Evolutionary conservation across 495 filamentous ascomycete species (phyloP).

Genomic region (Talaromyces trachyspermus): DNA sequence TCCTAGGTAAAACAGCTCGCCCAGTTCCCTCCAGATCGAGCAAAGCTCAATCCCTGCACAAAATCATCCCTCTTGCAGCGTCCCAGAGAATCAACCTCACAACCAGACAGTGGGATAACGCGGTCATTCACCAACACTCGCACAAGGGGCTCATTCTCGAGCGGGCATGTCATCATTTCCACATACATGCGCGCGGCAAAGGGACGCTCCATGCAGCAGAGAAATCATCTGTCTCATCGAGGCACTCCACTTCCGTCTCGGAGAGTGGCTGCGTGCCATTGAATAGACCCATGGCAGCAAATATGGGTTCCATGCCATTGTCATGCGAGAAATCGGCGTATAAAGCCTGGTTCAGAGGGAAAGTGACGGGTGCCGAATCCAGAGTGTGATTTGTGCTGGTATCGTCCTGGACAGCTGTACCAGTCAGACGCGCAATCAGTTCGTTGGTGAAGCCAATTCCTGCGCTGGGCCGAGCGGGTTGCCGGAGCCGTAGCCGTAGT

Average conservation of each 20-base stretch:
- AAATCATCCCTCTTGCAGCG: slow-evolving; percentile 51
- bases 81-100: slow-evolving; percentile 51
- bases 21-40: slow-evolving; percentile 56
- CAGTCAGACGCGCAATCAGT: slow-evolving; percentile 56
- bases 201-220: slow-evolving; percentile 58
- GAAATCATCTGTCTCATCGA: slow-evolving; percentile 39
- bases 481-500: slow-evolving; percentile 57
- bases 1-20: slow-evolving; percentile 47
- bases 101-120: slow-evolving; percentile 53
- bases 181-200: slow-evolving; percentile 61
- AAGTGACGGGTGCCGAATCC: slow-evolving; percentile 43
- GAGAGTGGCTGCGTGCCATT: slow-evolving; percentile 36
- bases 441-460: slow-evolving; percentile 70
- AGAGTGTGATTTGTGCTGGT: slow-evolving; percentile 60
- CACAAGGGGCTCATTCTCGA: slow-evolving; percentile 43
- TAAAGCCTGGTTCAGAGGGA: slow-evolving; percentile 48
- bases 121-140: slow-evolving; percentile 63
- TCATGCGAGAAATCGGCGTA: slow-evolving; percentile 74
- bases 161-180: slow-evolving; percentile 61
- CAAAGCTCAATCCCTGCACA: slow-evolving; percentile 57
- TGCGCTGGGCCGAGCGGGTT: slow-evolving; percentile 59
- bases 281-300: slow-evolving; percentile 56
- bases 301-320: slow-evolving; percentile 59
- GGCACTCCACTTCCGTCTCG: slow-evolving; percentile 31
- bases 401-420: slow-evolving; percentile 45